Conservation (phyloP, 2,329 filamentous ascomycete species). For the Coniosporium tulheliwenetii region DNA sequence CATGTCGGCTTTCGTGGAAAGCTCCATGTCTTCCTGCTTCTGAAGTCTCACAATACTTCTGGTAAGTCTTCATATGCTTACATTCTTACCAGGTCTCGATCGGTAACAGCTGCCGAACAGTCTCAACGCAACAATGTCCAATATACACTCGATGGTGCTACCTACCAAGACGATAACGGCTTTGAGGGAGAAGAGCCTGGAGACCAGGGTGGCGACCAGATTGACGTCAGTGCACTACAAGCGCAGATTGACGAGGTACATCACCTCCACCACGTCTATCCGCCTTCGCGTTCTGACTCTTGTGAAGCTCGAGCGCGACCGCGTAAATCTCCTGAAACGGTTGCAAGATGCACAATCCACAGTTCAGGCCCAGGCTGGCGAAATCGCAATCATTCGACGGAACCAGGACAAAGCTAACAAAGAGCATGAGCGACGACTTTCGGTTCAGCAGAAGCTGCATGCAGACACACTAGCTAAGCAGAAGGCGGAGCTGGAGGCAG, state of each 20-base stretch:
- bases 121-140: not conserved
- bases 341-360: conserved; percentile 27
- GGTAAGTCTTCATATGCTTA: too few relatives aligned
- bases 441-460: conserved; percentile 45
- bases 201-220: conserved; percentile 1
- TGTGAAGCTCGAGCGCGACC: conserved; percentile 26
- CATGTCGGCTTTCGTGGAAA: too few relatives aligned
- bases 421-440: conserved; percentile 47
- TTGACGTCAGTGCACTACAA: conserved; percentile 18
- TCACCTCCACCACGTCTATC: not conserved
- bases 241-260: conserved; percentile 24
- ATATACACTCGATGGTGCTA: too few relatives aligned
- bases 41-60: too few relatives aligned
- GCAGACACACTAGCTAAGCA: conserved; percentile 49
- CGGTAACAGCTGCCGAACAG: conserved; percentile 3
- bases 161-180: too few relatives aligned
- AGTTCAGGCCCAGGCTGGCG: conserved; percentile 51
- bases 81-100: not conserved
- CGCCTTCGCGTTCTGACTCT: conserved; percentile 5
- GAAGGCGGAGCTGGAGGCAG: conserved; percentile 46
- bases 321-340: conserved; percentile 18
- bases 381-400: conserved; percentile 58
- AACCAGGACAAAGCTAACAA: conserved; percentile 48
- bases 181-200: not conserved
- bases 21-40: too few relatives aligned